A percentile compares a stretch with the other conserved stretches of the same genome.
phyloP scores from a whole-genome alignment of 2,329 filamentous ascomycete species.

The Leptographium radiaticola region DNA sequence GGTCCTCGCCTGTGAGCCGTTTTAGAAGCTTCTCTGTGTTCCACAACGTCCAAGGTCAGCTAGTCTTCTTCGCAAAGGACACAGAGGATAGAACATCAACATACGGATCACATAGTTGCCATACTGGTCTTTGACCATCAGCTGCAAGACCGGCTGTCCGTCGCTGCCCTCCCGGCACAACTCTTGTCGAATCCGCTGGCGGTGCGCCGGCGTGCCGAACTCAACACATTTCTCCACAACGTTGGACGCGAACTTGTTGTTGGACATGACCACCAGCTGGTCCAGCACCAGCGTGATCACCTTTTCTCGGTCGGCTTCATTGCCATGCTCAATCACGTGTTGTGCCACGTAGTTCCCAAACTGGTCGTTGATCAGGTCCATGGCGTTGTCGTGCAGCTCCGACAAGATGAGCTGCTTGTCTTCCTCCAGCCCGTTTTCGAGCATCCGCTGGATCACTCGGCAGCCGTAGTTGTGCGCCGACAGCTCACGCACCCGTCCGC shows the following conservation, averaged over 20 bases:
- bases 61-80: too few species aligned
- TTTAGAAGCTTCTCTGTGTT: slow-evolving; percentile 63
- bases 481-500: slow-evolving; percentile 58
- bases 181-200: slow-evolving; percentile 51
- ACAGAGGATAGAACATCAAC: slow-evolving; percentile 24
- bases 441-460: slow-evolving; percentile 80
- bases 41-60: slow-evolving; percentile 9
- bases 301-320: slow-evolving; percentile 54
- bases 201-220: slow-evolving; percentile 55
- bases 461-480: slow-evolving; percentile 78
- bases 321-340: slow-evolving; percentile 73
- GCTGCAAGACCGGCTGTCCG: slow-evolving; percentile 56
- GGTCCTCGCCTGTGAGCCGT: slow-evolving; percentile 46
- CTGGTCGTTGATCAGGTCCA: slow-evolving; percentile 66
- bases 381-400: slow-evolving; percentile 63
- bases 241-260: slow-evolving; percentile 94
- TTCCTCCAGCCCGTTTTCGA: slow-evolving; percentile 65
- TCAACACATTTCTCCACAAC: slow-evolving; percentile 90
- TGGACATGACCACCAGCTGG: slow-evolving; percentile 64
- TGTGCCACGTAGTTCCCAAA: slow-evolving; percentile 97
- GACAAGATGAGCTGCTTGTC: slow-evolving; percentile 61
- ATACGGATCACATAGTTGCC: slow-evolving; percentile 96
- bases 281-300: slow-evolving; percentile 63
- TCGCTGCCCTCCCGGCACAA: slow-evolving; percentile 48
- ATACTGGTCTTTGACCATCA: slow-evolving; percentile 78